Base-by-base conservation (phyloP, 306 rosid species). In the Oemleria cerasiformis region DNA sequence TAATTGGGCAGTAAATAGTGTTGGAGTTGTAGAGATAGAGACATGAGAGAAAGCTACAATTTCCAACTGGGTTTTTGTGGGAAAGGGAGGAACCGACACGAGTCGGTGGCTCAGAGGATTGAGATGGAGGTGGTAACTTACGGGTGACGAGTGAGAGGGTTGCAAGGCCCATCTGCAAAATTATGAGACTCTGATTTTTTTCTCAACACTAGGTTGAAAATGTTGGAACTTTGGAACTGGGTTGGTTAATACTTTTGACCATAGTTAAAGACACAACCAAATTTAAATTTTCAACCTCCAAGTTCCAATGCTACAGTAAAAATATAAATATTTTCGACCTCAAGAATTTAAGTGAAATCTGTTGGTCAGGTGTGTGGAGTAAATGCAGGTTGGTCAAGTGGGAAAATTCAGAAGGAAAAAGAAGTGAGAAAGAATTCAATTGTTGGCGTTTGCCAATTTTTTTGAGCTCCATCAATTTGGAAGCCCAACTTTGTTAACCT, bases 51-150 rank as follows among this genome's bases (percentile, higher is more conserved):
- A 65, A 50, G 50, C 10, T 36, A 51, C 44, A 48, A 62, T 36
- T 25, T 72, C 58, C 57, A 20, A 30, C 48, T 47, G 59, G 69
- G 76, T 3, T 8, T 43, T 53, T 25, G 76, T 53, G 69, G 68
- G 17, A 48, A 60, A 54, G 45, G 34, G 55, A 25, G 67, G 55
- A 73, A 81, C 84, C 84, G 84, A 81, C 84, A 72, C 78, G 75
- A 65, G 75, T 62, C 64, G 45, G 66, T 73, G 16, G 74, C 6
- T 61, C 54, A 51, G 64, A 61, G 74, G 71, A 43, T 60, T 41
- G 40, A 15, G 20, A 25, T 14, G 1, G 15, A 7, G 72, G 54
- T 7, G 19, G 71, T n/a, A 12, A 30, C 36, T 30, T 30, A 30
- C 36, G 36, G 3, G 36, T 30, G 36, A 30, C 36, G 36, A 30